These are phyloP conservation scores for Camellia oleifera DNA, from an alignment of 179 eudicot genomes.

Conservation along the genomic window DNA sequence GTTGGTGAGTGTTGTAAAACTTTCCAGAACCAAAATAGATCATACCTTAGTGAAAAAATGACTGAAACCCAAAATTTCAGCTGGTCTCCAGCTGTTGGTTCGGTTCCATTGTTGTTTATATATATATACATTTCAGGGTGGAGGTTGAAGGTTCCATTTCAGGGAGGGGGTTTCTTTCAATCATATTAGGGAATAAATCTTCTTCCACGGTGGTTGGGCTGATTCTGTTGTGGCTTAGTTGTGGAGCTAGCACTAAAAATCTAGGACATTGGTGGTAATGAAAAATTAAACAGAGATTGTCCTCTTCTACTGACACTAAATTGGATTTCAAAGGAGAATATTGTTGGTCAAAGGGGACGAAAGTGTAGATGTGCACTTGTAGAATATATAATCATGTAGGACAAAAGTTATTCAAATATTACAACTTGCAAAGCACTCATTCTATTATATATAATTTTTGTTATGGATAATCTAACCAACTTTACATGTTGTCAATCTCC, in stretches of 20 bases:
- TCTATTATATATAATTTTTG: background rate
- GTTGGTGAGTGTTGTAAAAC: no score
- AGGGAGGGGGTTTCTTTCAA: no score
- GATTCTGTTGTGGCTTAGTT: constrained; percentile 5
- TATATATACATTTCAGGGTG: no score
- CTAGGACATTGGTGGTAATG: background rate
- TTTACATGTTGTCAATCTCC: constrained; percentile 9
- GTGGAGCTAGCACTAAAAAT: constrained; percentile 5
- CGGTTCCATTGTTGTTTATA: no score
- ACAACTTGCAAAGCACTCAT: constrained; percentile 10
- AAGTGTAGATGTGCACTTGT: background rate
- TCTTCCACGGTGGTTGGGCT: background rate
- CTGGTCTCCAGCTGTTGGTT: no score
- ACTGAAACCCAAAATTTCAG: no score
- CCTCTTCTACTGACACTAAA: background rate
- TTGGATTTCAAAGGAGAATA: constrained; percentile 19
- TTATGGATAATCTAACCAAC: constrained; percentile 12
- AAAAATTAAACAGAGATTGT: background rate
- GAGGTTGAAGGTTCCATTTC: no score
- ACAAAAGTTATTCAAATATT: constrained; percentile 4
- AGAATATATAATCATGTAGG: background rate
- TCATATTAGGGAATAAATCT: background rate
- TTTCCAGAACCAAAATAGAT: no score
- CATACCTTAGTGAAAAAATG: no score
- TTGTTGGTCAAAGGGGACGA: constrained; percentile 5